A percentile compares a stretch with the other conserved stretches of the same genome.
These are phyloP conservation scores for Talaromyces verruculosus DNA, from an alignment of 2,329 filamentous ascomycete species.

Conservation along the genomic window DNA sequence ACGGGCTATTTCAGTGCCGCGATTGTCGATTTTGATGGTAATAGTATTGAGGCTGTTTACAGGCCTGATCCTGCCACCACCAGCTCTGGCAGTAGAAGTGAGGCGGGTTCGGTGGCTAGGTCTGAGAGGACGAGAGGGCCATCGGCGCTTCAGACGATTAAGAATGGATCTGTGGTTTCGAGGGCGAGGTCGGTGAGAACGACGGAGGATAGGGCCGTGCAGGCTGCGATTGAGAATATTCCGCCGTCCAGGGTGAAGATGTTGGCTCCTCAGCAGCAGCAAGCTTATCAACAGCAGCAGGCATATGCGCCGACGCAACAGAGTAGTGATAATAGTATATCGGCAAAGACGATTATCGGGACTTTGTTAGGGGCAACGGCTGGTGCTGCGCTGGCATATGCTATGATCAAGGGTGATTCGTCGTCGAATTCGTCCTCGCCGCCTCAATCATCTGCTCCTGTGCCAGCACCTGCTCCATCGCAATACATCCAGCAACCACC, in stretches of 20 bases:
- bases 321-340: constrained; percentile 45
- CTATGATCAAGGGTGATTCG: constrained; percentile 63
- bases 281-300: constrained; percentile 28
- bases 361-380: constrained; percentile 77
- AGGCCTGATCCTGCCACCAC: constrained; percentile 34
- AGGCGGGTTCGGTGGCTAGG: not conserved
- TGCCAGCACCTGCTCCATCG: constrained; percentile 24
- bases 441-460: constrained; percentile 29
- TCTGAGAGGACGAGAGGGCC: constrained; percentile 29
- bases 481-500: constrained; percentile 19
- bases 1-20: constrained; percentile 62
- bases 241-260: constrained; percentile 21
- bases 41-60: constrained; percentile 77
- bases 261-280: constrained; percentile 26
- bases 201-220: constrained; percentile 29
- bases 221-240: constrained; percentile 24
- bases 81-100: not conserved
- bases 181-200: constrained; percentile 33
- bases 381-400: constrained; percentile 74
- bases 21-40: constrained; percentile 76
- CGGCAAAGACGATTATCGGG: constrained; percentile 66
- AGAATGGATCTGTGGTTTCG: constrained; percentile 42
- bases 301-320: constrained; percentile 7
- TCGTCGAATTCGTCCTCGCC: constrained; percentile 26
- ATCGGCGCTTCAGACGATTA: constrained; percentile 36